Conservation (phyloP, 768 basidiomycete genomes). For the Exidia glandulosa region DNA sequence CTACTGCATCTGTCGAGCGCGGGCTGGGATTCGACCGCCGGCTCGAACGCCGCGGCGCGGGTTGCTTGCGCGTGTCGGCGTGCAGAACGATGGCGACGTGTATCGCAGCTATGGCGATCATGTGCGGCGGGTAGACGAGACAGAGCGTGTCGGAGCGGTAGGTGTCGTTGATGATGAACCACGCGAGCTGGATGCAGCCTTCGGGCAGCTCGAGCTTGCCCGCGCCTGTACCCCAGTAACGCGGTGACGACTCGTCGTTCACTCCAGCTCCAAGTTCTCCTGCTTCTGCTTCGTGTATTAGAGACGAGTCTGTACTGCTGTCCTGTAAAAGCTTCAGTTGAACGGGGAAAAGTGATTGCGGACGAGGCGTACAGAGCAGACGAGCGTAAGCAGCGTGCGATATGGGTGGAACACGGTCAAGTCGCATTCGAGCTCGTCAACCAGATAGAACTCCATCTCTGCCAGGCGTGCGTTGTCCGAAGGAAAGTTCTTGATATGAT, state of each 20-base stretch:
- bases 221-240: conserved; percentile 75
- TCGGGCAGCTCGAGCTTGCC: conserved; percentile 69
- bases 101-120: conserved; percentile 85
- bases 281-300: conserved; percentile 36
- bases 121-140: conserved; percentile 89
- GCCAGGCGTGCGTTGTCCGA: conserved; percentile 86
- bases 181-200: conserved; percentile 78
- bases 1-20: conserved; percentile 42
- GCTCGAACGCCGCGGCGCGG: conserved; percentile 42
- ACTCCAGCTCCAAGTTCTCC: conserved; percentile 40
- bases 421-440: conserved; percentile 94
- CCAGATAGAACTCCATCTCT: conserved; percentile 98
- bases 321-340: not conserved
- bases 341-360: not conserved
- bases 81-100: conserved; percentile 80
- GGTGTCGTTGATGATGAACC: conserved; percentile 96
- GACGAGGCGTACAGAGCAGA: conserved; percentile 41
- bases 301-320: conserved; percentile 2
- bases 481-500: conserved; percentile 68
- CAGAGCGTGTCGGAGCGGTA: conserved; percentile 80
- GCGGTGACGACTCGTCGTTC: conserved; percentile 38
- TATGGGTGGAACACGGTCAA: conserved; percentile 89
- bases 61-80: conserved; percentile 34
- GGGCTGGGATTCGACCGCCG: conserved; percentile 22
- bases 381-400: conserved; percentile 70